Percentiles rank a stretch among this genome's conserved stretches.
phyloP scores from a whole-genome alignment of 139 green algal genomes.

The Pleodorina starrii region DNA sequence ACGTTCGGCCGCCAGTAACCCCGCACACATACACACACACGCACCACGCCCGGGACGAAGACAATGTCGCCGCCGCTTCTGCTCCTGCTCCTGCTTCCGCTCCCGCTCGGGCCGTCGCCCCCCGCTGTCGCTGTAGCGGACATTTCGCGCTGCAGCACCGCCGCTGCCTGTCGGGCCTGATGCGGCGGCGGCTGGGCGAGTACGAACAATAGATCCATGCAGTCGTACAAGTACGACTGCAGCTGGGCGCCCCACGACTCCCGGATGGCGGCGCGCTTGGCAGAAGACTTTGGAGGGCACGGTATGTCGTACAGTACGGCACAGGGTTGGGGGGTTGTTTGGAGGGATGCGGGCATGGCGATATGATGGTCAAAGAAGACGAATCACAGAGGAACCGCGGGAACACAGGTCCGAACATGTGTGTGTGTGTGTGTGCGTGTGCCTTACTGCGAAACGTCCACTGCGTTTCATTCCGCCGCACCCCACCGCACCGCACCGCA shows the following conservation, averaged over 20 bases:
- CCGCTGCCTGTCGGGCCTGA: not conserved
- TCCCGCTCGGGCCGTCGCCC: too few relatives aligned
- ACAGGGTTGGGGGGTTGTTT: not conserved
- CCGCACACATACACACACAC: too few relatives aligned
- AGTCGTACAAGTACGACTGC: not conserved
- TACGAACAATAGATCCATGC: conserved; percentile 46
- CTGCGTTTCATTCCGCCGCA: not conserved
- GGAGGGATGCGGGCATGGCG: not conserved
- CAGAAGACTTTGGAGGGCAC: not conserved
- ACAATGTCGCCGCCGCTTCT: not conserved
- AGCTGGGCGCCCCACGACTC: not conserved
- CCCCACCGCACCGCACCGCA: too few relatives aligned
- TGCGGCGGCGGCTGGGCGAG: conserved; percentile 26
- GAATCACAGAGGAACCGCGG: not conserved
- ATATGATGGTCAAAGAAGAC: not conserved
- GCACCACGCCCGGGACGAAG: conserved; percentile 29
- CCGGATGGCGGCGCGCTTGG: conserved; percentile 20
- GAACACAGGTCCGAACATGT: not conserved
- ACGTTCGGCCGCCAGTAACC: too few relatives aligned
- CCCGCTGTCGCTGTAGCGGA: not conserved
- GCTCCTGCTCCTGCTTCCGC: too few relatives aligned
- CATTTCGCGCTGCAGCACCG: not conserved
- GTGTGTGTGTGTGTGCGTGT: not conserved
- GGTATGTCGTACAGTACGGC: not conserved
- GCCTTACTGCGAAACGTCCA: not conserved